Percentiles rank a stretch among this genome's conserved stretches.
Evolutionary conservation across 768 basidiomycete genomes (phyloP).

Genomic region (Gelatoporia subvermispora): DNA sequence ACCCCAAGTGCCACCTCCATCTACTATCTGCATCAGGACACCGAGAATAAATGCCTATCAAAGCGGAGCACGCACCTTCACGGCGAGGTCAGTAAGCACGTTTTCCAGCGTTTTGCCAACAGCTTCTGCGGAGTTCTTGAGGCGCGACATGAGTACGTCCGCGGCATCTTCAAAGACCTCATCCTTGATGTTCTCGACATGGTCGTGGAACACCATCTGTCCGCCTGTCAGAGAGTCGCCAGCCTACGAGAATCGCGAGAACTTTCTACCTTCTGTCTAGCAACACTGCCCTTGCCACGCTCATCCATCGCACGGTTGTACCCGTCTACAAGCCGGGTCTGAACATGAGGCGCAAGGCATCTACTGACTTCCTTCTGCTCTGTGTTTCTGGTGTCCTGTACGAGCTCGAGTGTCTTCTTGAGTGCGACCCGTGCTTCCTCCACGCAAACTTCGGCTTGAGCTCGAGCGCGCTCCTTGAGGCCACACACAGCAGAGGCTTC

Average conservation of each 20-base stretch:
- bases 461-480: constrained; percentile 45
- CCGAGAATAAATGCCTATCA: not conserved
- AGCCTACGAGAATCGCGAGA: not conserved
- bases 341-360: constrained; percentile 52
- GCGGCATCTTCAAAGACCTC: constrained; percentile 50
- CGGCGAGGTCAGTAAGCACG: constrained; percentile 44
- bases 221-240: not conserved
- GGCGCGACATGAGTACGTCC: constrained; percentile 42
- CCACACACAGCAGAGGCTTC: constrained; percentile 46
- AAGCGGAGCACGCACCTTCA: constrained; percentile 40
- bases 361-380: constrained; percentile 60
- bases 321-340: constrained; percentile 42
- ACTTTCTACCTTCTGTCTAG: constrained; percentile 49
- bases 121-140: constrained; percentile 42
- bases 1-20: constrained; percentile 53
- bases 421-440: constrained; percentile 49
- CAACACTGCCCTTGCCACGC: constrained; percentile 50
- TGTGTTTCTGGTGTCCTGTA: constrained; percentile 43
- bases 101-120: constrained; percentile 45
- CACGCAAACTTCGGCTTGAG: constrained; percentile 47
- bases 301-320: constrained; percentile 54
- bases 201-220: constrained; percentile 45
- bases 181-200: constrained; percentile 38
- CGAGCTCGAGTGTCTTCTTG: constrained; percentile 41
- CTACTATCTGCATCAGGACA: constrained; percentile 17